Evolutionary conservation across 768 basidiomycete genomes (phyloP).

Genomic region (Collybia mongolica): DNA sequence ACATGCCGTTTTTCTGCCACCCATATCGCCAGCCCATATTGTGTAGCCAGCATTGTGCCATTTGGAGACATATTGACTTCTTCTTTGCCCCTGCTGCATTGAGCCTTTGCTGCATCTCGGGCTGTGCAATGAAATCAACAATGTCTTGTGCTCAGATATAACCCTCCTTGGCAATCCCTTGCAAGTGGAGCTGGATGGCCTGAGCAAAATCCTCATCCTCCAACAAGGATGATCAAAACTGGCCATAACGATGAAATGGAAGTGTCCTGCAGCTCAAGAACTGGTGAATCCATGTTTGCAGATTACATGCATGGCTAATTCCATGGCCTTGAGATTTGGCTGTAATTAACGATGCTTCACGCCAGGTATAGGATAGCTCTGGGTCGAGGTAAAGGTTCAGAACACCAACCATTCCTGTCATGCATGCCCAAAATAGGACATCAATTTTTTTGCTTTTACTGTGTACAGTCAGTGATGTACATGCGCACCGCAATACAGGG

Average conservation of each 20-base stretch:
- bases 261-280: not conserved
- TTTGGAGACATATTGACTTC: not conserved
- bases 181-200: not conserved
- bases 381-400: constrained; percentile 1
- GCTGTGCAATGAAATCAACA: not conserved
- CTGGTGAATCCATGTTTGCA: not conserved
- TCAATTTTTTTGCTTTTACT: not conserved
- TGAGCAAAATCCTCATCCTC: not conserved
- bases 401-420: not conserved
- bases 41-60: constrained; percentile 12
- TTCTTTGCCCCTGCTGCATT: not conserved
- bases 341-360: not conserved
- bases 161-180: not conserved
- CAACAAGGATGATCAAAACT: not conserved
- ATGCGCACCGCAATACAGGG: not conserved
- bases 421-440: not conserved
- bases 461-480: not conserved
- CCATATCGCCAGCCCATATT: constrained; percentile 23
- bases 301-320: not conserved
- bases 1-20: constrained; percentile 12
- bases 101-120: not conserved
- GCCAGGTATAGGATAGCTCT: not conserved
- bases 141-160: not conserved
- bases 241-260: not conserved
- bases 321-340: not conserved